Evolutionary conservation across 768 basidiomycete species (phyloP), one percentile per base, ranked within the genome.

Genomic region (Leccinum rimulosum): DNA sequence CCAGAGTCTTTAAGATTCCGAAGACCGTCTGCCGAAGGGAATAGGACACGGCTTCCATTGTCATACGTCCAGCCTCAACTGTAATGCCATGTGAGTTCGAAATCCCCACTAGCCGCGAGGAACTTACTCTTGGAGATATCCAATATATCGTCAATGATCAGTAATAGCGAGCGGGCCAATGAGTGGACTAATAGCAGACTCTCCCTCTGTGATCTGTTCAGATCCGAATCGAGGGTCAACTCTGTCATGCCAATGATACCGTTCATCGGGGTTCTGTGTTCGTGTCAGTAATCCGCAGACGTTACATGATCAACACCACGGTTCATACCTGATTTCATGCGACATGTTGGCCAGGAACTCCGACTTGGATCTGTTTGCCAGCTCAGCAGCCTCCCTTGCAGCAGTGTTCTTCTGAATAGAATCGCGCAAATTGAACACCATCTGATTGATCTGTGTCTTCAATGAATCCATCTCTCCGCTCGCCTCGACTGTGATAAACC

Each of bases 231-330:
- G 22, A 99, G 85, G 10, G 97, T 98, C 58, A 99, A 77, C 74
- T 96, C 95, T 27, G 96, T 99, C 95, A 99, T 95, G n/a, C 96
- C 96, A 65, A 99, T 98, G 73, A 99, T 99, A 69, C 97, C 96
- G 70, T 98, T 99, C 96, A 98, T 99, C 0, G 97, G 97, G 25
- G 97, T 98, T 72, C 96, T 94, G 69, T n/a, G 30, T 49, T 15
- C 52, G 52, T 31, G 52, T 70, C 60, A 62, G 48, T 51, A 45
- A 54, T 28, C 30, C n/a, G 50, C 31, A 7, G 58, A 51, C 57
- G 60, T 6, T 36, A 49, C 11, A 56, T 28, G 45, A 47, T 31
- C 15, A 50, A 2, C 12, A 50, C 30, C 12, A 15, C 27, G 14
- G n/a, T n/a, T 80, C 86, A 12, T 59, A 92, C 93, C 95, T 79